A percentile compares a stretch with the other conserved stretches of the same genome.
phyloP scores from a whole-genome alignment of 2,329 filamentous ascomycete species.

The Harringtonia aguacate region DNA sequence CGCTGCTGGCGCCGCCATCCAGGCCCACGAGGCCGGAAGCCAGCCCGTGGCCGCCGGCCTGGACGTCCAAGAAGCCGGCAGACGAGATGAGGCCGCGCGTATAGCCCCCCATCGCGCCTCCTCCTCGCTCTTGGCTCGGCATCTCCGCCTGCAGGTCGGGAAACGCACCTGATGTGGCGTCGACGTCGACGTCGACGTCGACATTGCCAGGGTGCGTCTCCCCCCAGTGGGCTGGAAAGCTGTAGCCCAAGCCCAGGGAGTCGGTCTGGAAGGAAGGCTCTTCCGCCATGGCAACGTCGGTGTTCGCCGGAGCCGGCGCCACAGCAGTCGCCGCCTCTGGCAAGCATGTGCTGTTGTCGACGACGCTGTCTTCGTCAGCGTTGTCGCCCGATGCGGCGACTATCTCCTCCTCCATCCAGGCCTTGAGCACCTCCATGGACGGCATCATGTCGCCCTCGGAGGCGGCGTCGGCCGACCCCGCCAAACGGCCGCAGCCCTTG shows the following conservation, averaged over 20 bases:
- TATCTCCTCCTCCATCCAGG: conserved; percentile 48
- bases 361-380: no score
- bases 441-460: conserved; percentile 45
- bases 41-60: conserved; percentile 5
- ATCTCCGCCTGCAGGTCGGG: background rate
- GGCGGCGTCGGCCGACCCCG: conserved; percentile 7
- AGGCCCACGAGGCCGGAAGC: no score
- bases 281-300: no score
- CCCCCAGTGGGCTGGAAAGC: no score
- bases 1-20: no score
- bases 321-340: no score
- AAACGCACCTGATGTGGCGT: background rate
- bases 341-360: no score
- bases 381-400: conserved; percentile 29
- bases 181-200: background rate
- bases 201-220: background rate
- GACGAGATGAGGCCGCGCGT: conserved; percentile 14
- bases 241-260: no score
- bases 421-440: conserved; percentile 44
- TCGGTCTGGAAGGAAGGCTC: no score
- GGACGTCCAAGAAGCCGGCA: conserved; percentile 13
- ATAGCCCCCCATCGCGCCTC: conserved; percentile 7
- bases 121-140: background rate
- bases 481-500: conserved; percentile 16
- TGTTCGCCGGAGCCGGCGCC: no score